phyloP scores from a whole-genome alignment of 2,329 filamentous ascomycete species.

The Cytospora piceicola region DNA sequence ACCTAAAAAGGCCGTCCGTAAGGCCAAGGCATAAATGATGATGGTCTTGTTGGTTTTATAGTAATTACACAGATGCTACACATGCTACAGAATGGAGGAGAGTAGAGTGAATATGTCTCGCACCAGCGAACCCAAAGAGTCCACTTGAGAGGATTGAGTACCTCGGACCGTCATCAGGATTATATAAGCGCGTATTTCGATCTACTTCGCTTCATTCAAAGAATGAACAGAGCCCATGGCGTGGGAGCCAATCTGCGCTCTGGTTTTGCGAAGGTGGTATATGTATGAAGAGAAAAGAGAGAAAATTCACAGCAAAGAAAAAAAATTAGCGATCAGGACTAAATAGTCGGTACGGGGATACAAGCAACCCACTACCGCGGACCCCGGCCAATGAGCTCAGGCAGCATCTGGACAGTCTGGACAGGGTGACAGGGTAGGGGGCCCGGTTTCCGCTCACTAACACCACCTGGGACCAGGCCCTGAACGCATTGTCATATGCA shows the following conservation, averaged over 20 bases:
- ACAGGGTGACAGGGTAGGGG: background rate
- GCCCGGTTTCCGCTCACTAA: constrained; percentile 13
- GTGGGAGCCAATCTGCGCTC: constrained; percentile 42
- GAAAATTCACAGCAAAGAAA: constrained; percentile 40
- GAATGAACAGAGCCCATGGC: constrained; percentile 29
- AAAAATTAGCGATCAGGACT: constrained; percentile 27
- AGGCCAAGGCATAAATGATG: constrained; percentile 39
- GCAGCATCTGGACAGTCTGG: background rate
- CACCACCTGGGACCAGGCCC: constrained; percentile 12
- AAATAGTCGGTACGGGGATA: constrained; percentile 8
- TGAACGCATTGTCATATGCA: constrained; percentile 15
- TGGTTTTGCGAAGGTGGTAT: constrained; percentile 46
- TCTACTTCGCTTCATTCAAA: constrained; percentile 29
- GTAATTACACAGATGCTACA: constrained; percentile 30
- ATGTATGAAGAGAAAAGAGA: constrained; percentile 52
- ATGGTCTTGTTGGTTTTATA: constrained; percentile 23
- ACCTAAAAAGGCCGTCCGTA: constrained; percentile 41
- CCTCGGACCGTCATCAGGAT: constrained; percentile 29
- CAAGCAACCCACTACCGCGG: background rate
- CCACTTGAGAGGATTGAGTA: constrained; percentile 32
- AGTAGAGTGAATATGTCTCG: constrained; percentile 16
- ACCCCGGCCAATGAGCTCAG: constrained; percentile 19
- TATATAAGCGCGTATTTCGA: constrained; percentile 30
- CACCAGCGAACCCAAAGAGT: constrained; percentile 31
- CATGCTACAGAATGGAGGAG: constrained; percentile 27